Conservation (phyloP, 805 yeast species). For the Ogataea pini region DNA sequence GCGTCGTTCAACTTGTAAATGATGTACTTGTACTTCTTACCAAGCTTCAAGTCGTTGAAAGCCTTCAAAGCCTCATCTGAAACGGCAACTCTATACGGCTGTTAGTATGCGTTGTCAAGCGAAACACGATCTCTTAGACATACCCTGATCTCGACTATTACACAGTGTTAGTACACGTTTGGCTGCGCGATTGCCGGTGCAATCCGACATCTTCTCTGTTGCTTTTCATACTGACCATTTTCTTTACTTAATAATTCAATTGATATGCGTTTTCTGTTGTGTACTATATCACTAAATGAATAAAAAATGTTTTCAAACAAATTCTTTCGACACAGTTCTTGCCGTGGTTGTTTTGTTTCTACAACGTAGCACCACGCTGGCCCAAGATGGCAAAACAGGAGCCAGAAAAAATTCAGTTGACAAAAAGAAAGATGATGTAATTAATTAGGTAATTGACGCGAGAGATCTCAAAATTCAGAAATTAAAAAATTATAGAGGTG, state of each 20-base stretch:
- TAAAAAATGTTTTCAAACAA: not conserved
- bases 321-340: not conserved
- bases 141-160: conserved; percentile 39
- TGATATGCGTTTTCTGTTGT: not conserved
- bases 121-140: conserved; percentile 14
- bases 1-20: conserved; percentile 78
- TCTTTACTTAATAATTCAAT: conserved; percentile 1
- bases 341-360: conserved; percentile 10
- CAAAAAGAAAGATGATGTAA: not conserved
- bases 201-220: not conserved
- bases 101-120: conserved; percentile 13
- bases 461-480: not conserved
- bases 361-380: conserved; percentile 11
- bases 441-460: not conserved
- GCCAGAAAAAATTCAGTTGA: not conserved
- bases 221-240: not conserved
- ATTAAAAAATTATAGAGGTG: too few relatives aligned
- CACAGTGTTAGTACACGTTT: conserved; percentile 8
- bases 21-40: conserved; percentile 83
- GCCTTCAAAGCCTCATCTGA: conserved; percentile 88
- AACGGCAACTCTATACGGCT: conserved; percentile 65
- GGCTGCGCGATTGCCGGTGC: not conserved
- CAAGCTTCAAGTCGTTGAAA: conserved; percentile 93
- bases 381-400: conserved; percentile 11
- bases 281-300: not conserved